These are phyloP conservation scores for Setaria viridis DNA, from an alignment of 202 grass and related monocot genomes.

Conservation along the genomic window DNA sequence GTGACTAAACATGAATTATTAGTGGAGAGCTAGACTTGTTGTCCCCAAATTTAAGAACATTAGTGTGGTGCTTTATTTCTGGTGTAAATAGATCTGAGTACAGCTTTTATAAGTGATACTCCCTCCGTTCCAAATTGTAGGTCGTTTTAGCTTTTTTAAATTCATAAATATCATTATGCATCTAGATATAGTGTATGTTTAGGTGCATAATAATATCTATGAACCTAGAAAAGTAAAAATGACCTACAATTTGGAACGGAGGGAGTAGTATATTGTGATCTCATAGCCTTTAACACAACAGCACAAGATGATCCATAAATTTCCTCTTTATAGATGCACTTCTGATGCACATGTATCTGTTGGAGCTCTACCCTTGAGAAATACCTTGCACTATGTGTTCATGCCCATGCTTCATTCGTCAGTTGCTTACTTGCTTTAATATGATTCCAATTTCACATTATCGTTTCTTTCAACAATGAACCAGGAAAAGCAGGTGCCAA, in stretches of 20 bases:
- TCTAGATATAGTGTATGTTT: no score
- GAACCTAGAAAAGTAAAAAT: no score
- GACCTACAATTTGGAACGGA: no score
- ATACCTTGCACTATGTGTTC: constrained; percentile 17
- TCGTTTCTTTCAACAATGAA: constrained; percentile 74
- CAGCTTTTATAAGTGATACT: constrained; percentile 8
- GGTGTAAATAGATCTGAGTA: neutral
- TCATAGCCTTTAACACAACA: neutral
- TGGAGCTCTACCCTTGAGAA: constrained; percentile 20
- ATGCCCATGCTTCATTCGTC: constrained; percentile 29
- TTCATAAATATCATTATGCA: no score
- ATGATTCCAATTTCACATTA: constrained; percentile 50
- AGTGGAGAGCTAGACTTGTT: constrained; percentile 6
- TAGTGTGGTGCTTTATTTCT: neutral
- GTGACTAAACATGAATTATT: neutral
- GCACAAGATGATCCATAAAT: constrained; percentile 1
- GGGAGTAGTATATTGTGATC: neutral
- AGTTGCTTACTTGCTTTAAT: constrained; percentile 35
- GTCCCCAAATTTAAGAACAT: neutral
- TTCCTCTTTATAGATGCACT: constrained; percentile 3
- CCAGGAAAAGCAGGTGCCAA: constrained; percentile 91
- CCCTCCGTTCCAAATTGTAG: no score
- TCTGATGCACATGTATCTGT: neutral
- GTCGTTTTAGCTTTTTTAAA: no score
- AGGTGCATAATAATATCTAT: no score